Base-by-base conservation (phyloP, 1,139 yeast species). In the Geotrichum cucujoidarum region DNA sequence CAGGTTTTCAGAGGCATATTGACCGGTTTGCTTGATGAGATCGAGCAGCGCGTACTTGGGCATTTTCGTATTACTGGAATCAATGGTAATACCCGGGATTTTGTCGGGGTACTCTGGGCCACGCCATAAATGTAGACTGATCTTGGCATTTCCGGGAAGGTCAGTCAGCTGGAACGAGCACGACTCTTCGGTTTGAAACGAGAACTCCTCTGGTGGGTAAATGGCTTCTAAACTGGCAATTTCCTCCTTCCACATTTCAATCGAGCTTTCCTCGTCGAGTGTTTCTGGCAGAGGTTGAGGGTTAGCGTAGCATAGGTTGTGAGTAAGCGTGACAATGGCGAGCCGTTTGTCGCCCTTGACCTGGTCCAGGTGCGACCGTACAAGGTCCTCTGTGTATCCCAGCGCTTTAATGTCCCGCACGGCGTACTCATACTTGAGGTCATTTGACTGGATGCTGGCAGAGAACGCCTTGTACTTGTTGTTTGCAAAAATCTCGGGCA, bases 1-100 rank as follows among this genome's bases (percentile, higher is more conserved):
- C 11, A 79, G 64, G 14, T 71, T 68, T 45, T 70, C 68, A 0
- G 64, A 59, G 4, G 71, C 69, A 27, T 62, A 62, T 6, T 60
- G 62, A 5, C 68, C 66, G 0, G 68, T 64, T 35, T 74, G 75
- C 22, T 76, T 69, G 1, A 84, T 62, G 1, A 84, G 74, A 10
- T 89, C 81, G 17, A 83, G 62, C 54, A 85, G 83, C 51, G 88
- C 80, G 60, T 88, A 90, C 57, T 77, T 83, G 7, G 96, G 94
- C 32, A 86, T 64, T 43, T 74, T 74, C 55, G 71, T 71, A 2
- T 73, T 66, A 16, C 42, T 46, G 4, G 55, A 47, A 45, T 59
- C 59, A 4, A 65, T 46, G 1, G 61, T 59, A 11, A 65, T 57
- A 1, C 68, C 67, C 1, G 72, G 72, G 13, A 65, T 50, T 2